Evolutionary conservation across 441 rosid genomes (phyloP).

Genomic region (Gossypium gossypioides): DNA sequence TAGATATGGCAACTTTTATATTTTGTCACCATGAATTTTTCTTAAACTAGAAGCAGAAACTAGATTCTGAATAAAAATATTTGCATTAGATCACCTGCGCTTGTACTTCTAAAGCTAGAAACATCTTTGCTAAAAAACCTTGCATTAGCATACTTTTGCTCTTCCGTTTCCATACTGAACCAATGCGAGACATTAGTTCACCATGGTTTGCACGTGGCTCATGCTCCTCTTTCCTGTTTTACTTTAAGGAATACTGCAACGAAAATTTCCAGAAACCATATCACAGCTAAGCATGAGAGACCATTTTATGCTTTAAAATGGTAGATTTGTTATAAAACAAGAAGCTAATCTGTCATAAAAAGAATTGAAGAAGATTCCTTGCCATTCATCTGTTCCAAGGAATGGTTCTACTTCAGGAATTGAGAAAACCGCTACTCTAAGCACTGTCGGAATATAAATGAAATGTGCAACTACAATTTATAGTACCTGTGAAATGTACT

Average conservation of each 20-base stretch:
- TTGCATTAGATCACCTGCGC: too few relatives aligned
- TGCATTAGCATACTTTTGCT: too few relatives aligned
- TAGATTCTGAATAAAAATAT: too few relatives aligned
- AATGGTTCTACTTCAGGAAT: neutral
- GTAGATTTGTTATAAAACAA: neutral
- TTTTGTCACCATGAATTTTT: too few relatives aligned
- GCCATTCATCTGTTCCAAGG: neutral
- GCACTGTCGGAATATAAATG: neutral
- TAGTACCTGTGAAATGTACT: neutral
- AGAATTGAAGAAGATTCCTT: neutral
- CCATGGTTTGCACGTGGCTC: slow-evolving; percentile 34
- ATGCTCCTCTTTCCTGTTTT: too few relatives aligned
- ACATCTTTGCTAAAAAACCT: too few relatives aligned
- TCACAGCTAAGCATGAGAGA: slow-evolving; percentile 28
- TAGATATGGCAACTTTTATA: too few relatives aligned
- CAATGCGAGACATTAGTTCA: neutral
- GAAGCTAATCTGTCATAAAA: neutral
- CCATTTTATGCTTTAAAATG: slow-evolving; percentile 35
- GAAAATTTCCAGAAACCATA: slow-evolving; percentile 42
- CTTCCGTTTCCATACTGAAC: too few relatives aligned
- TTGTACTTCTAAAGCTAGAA: too few relatives aligned
- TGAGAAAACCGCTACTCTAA: neutral
- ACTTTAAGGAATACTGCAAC: too few relatives aligned
- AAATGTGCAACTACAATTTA: neutral
- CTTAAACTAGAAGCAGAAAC: too few relatives aligned